Evolutionary conservation across 352 stramenopile species (phyloP).

Genomic region (Phytophthora fragariaefolia): DNA sequence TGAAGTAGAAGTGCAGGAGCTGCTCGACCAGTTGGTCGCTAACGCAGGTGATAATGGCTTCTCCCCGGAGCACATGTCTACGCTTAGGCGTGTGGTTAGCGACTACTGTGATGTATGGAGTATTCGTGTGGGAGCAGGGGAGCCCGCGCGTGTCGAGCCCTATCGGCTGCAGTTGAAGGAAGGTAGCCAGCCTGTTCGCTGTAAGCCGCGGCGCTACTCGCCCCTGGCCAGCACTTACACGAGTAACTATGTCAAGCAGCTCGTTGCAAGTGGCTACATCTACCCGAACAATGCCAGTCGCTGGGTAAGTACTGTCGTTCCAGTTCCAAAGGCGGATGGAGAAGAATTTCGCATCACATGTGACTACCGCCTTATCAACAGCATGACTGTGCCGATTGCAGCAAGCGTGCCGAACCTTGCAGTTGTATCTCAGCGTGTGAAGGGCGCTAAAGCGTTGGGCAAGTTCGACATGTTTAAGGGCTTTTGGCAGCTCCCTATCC

Average conservation of each 20-base stretch:
- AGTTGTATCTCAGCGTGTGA: neutral
- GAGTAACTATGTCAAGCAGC: neutral
- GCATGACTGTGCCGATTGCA: no score
- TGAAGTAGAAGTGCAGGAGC: neutral
- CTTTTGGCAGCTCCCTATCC: neutral
- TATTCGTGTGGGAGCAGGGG: neutral
- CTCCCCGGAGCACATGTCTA: neutral
- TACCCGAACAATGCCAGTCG: neutral
- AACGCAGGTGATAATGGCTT: neutral
- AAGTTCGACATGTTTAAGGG: conserved; percentile 2
- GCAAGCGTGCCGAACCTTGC: neutral
- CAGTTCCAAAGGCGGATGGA: neutral
- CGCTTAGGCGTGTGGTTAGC: neutral
- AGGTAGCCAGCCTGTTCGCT: neutral
- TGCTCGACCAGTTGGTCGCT: neutral
- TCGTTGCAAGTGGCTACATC: neutral
- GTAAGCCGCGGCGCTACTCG: neutral
- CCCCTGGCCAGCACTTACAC: neutral
- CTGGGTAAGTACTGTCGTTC: neutral
- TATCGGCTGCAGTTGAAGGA: neutral
- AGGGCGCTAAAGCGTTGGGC: neutral
- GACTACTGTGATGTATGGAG: neutral
- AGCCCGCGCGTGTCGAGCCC: neutral
- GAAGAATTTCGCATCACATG: neutral
- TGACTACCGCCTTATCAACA: no score